Conservation (phyloP, 2,329 filamentous ascomycete species). For the Spiromastix sp. region DNA sequence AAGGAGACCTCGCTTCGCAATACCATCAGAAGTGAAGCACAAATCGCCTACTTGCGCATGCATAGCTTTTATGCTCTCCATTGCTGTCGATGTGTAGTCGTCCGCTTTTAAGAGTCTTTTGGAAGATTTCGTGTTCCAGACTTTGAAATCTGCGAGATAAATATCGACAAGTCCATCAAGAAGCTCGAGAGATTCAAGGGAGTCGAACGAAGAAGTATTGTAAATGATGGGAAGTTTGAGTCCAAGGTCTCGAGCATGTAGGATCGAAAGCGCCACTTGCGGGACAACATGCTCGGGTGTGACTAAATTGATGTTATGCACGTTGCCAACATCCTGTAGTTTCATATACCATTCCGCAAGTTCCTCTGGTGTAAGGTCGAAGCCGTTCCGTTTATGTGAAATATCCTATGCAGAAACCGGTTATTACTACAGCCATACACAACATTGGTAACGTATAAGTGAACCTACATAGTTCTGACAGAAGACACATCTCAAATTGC, state of each 20-base stretch:
- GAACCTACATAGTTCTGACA: conserved; percentile 58
- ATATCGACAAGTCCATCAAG: conserved; percentile 75
- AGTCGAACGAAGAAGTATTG: conserved; percentile 77
- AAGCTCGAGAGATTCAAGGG: conserved; percentile 57
- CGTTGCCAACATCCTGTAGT: conserved; percentile 64
- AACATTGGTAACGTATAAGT: too few species aligned
- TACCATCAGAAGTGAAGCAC: conserved; percentile 69
- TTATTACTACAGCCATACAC: too few species aligned
- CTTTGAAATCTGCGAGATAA: conserved; percentile 82
- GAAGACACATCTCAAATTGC: conserved; percentile 61
- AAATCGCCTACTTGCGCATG: conserved; percentile 72
- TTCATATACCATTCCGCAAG: conserved; percentile 77
- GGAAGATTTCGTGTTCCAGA: conserved; percentile 59
- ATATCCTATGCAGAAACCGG: too few species aligned
- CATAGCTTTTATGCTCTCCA: conserved; percentile 71
- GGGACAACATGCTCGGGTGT: conserved; percentile 82
- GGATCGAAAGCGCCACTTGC: conserved; percentile 66
- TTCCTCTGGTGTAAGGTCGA: conserved; percentile 67
- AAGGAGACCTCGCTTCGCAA: conserved; percentile 67
- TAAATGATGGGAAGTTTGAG: conserved; percentile 67
- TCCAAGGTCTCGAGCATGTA: conserved; percentile 61
- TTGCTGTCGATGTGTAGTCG: conserved; percentile 60
- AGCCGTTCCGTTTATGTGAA: conserved; percentile 68
- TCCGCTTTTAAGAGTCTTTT: conserved; percentile 67
- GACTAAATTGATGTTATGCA: conserved; percentile 85